phyloP scores from a whole-genome alignment of 805 yeast genomes.

The Metschnikowia colocasiae region DNA sequence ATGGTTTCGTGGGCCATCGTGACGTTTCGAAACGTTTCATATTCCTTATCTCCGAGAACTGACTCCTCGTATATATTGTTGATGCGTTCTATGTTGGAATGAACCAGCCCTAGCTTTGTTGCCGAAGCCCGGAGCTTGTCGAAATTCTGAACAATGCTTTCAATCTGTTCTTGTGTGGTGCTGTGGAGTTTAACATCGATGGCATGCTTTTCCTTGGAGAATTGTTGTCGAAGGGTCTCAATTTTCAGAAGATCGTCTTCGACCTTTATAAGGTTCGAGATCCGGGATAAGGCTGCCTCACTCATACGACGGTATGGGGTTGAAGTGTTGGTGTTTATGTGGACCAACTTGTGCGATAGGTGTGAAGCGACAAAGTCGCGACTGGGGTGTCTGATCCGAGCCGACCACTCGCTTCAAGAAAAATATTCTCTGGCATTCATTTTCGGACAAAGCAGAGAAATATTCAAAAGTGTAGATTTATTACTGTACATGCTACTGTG shows the following conservation, averaged over 20 bases:
- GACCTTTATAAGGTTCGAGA: constrained; percentile 37
- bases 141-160: constrained; percentile 51
- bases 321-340: background rate
- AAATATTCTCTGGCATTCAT: no score
- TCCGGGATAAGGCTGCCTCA: constrained; percentile 39
- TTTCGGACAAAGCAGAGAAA: no score
- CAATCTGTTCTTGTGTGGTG: constrained; percentile 63
- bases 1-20: constrained; percentile 70
- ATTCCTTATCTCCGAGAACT: constrained; percentile 56
- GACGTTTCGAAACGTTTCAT: constrained; percentile 64
- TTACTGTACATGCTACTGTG: background rate
- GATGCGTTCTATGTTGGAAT: constrained; percentile 36
- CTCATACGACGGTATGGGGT: constrained; percentile 23
- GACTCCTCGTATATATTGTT: constrained; percentile 57
- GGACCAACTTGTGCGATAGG: background rate
- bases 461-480: background rate
- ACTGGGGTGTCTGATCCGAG: background rate
- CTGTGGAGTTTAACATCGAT: constrained; percentile 71
- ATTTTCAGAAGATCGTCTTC: constrained; percentile 57
- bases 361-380: constrained; percentile 3
- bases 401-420: background rate
- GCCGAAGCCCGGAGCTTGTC: constrained; percentile 46
- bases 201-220: constrained; percentile 65
- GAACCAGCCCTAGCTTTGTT: constrained; percentile 34
- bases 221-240: constrained; percentile 48